These are phyloP conservation scores for Xylariaceae sp. DNA, from an alignment of 2,329 filamentous ascomycete species.

Conservation along the genomic window DNA sequence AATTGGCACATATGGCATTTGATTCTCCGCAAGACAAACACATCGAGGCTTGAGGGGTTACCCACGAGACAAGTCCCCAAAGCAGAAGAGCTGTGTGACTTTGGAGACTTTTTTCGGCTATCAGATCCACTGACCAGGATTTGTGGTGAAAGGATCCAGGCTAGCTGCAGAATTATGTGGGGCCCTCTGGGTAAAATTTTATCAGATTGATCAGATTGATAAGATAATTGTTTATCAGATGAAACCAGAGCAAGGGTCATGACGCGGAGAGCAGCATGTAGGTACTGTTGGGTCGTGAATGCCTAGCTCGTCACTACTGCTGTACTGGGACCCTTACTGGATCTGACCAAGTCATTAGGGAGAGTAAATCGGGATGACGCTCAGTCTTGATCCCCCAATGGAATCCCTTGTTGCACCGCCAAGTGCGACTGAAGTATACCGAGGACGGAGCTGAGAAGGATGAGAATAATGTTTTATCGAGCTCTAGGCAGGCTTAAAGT, in stretches of 20 bases:
- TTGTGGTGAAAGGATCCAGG: not conserved
- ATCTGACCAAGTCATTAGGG: too few species aligned
- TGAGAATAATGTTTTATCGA: not conserved
- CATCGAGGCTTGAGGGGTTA: too few species aligned
- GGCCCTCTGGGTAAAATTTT: slow-evolving; percentile 14
- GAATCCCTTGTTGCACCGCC: slow-evolving; percentile 4
- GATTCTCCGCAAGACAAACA: not conserved
- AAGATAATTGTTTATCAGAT: slow-evolving; percentile 16
- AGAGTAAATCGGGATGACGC: too few species aligned
- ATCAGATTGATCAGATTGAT: slow-evolving; percentile 24
- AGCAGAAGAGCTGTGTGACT: too few species aligned
- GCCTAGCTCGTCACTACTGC: too few species aligned
- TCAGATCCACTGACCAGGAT: not conserved
- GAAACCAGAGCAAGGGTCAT: not conserved
- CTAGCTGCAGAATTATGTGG: slow-evolving; percentile 7
- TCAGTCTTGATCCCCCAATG: slow-evolving; percentile 1
- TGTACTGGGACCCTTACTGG: too few species aligned
- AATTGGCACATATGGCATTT: not conserved
- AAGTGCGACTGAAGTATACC: slow-evolving; percentile 5
- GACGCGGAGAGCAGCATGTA: too few species aligned
- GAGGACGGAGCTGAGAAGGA: slow-evolving; percentile 8
- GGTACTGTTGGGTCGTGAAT: too few species aligned
- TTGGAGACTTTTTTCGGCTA: too few species aligned
- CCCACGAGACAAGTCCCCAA: too few species aligned
- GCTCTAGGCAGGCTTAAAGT: too few species aligned